Percentiles rank a stretch among this genome's conserved stretches.
These are phyloP conservation scores for Oenanthe sinensis DNA, from an alignment of 129 eudicot species.

Conservation along the genomic window DNA sequence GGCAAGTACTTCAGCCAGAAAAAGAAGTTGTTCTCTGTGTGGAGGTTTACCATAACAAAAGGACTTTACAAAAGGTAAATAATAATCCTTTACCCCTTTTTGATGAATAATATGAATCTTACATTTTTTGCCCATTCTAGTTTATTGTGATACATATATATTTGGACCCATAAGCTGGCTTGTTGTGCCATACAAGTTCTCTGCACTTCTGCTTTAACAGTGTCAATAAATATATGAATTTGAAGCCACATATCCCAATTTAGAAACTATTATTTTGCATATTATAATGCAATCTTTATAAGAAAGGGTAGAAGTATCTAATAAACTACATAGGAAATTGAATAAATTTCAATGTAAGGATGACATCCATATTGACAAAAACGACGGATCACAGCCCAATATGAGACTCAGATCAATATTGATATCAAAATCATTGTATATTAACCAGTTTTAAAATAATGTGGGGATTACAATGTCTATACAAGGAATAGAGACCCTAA, in stretches of 20 bases:
- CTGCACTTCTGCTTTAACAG: neutral
- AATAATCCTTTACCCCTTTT: neutral
- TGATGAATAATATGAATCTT: neutral
- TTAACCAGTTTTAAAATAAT: too few relatives aligned
- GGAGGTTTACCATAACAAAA: slow-evolving; percentile 57
- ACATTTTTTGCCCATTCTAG: neutral
- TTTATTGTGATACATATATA: neutral
- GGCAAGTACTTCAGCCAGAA: slow-evolving; percentile 49
- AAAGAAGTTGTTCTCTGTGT: slow-evolving; percentile 56
- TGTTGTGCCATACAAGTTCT: neutral
- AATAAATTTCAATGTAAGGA: neutral
- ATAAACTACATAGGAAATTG: neutral
- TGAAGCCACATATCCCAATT: neutral
- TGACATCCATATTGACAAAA: neutral
- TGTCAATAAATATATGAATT: neutral
- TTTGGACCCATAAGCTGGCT: neutral
- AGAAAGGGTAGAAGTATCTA: neutral
- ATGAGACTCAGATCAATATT: too few relatives aligned
- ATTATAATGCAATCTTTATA: neutral
- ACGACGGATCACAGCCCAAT: too few relatives aligned
- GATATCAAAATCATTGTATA: too few relatives aligned
- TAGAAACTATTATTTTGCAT: neutral
- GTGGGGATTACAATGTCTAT: too few relatives aligned
- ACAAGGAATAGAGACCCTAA: too few relatives aligned
- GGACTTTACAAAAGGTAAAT: slow-evolving; percentile 42